These are phyloP conservation scores for Cercospora berteroae DNA, from an alignment of 2,329 filamentous ascomycete species.

Conservation along the genomic window DNA sequence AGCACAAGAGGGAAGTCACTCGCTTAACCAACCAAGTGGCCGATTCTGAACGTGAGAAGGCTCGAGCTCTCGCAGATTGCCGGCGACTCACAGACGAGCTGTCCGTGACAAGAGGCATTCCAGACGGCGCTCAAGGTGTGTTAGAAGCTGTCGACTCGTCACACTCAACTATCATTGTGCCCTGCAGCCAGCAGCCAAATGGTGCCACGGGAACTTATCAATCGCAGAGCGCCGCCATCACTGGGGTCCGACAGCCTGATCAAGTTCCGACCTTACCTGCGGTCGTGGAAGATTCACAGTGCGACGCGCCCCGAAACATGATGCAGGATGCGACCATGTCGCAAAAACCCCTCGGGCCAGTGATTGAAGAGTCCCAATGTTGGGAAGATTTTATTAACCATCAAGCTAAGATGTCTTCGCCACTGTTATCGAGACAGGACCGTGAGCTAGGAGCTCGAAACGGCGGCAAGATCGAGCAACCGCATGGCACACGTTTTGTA, in stretches of 20 bases:
- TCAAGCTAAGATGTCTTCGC: background rate
- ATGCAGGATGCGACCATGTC: background rate
- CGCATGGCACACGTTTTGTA: background rate
- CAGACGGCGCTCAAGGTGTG: background rate
- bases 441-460: background rate
- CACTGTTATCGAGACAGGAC: background rate
- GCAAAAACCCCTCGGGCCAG: background rate
- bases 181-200: background rate
- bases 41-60: background rate
- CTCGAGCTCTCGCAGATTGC: slow-evolving; percentile 4
- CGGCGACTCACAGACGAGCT: slow-evolving; percentile 1
- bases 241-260: background rate
- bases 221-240: background rate
- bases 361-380: background rate
- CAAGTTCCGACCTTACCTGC: background rate
- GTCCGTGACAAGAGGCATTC: background rate
- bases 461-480: background rate
- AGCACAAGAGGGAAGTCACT: background rate
- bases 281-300: background rate
- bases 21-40: background rate
- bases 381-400: background rate
- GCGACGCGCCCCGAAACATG: background rate
- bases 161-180: background rate
- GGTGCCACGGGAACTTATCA: background rate
- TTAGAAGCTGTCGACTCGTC: background rate